Evolutionary conservation across 2,329 filamentous ascomycete genomes (phyloP), one percentile per base, ranked within the genome.

Genomic region (Fusarium sp.): DNA sequence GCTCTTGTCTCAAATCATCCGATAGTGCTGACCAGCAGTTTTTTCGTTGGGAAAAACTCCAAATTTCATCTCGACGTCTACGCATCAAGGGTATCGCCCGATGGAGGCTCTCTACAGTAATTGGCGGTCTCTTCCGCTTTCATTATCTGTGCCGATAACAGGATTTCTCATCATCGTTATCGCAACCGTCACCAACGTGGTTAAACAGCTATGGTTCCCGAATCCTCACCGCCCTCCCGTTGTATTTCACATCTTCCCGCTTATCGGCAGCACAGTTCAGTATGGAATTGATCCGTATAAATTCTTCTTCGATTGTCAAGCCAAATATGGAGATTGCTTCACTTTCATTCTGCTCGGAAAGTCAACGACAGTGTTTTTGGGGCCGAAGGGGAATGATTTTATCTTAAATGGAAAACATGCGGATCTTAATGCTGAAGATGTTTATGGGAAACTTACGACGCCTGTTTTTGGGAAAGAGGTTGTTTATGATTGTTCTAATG

Each of bases 241-340:
- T 49, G 92, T 95, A 62, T 95, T 95, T 80, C 92, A 94, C 81
- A 92, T 90, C 87, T 87, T 95, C 75, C 93, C 93, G 53, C 83
- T 97, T 70, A 88, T 98, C 78, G 95, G 95, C 68, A 98, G 92
- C 84, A 97, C 95, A 57, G 87, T 98, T 75, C 93, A 90, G 42
- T 98, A 98, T 83, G 95, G 95, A 79, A 97, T 97, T 81, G 94
- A 98, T 79, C 95, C 95, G 9, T 95, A 94, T 78, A 87, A 86
- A 54, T 98, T 97, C 87, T 97, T 98, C 84, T 86, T 76, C 88
- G 90, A 86, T 76, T 88, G 88, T 81, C 90, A 90, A 75, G 86
- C 88, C 76, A 96, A 96, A 89, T 93, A 95, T 80, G 94, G 94
- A 78, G 93, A 97, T 81, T 90, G 94, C 77, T 97, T 96, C 79